Conservation (phyloP, 106 monocot genomes). For the Agapanthus africanus region DNA sequence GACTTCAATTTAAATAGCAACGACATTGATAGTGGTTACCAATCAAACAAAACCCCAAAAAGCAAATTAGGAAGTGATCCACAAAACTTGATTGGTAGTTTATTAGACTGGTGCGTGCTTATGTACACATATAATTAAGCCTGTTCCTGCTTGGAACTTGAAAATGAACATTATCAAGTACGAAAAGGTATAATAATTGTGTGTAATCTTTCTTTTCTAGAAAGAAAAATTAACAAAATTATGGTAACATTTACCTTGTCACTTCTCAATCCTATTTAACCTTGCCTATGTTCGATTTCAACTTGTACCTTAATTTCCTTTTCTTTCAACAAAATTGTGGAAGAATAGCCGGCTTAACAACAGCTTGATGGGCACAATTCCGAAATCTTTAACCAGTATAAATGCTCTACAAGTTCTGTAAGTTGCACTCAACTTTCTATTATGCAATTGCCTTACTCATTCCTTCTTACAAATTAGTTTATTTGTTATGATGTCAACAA, state of each 20-base stretch:
- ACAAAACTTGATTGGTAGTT: too few species aligned
- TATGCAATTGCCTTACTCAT: background rate
- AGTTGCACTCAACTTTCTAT: slow-evolving; percentile 16
- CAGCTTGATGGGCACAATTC: slow-evolving; percentile 49
- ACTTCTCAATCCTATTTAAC: background rate
- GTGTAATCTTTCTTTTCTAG: too few species aligned
- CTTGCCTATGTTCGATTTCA: background rate
- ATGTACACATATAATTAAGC: too few species aligned
- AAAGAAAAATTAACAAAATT: too few species aligned
- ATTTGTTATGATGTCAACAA: background rate
- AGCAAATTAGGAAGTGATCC: too few species aligned
- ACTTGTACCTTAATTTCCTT: background rate
- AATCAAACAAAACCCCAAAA: too few species aligned
- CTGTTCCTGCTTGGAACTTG: too few species aligned
- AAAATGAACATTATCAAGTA: too few species aligned
- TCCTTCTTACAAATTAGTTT: background rate
- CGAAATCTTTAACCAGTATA: slow-evolving; percentile 54
- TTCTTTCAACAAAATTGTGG: slow-evolving; percentile 19
- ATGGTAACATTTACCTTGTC: background rate
- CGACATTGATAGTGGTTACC: too few species aligned
- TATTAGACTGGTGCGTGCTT: too few species aligned
- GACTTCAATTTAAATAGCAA: background rate
- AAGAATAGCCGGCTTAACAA: slow-evolving; percentile 75
- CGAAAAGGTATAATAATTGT: too few species aligned
- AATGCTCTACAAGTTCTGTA: slow-evolving; percentile 68